These are phyloP conservation scores for Solanum piurae DNA, from an alignment of 257 asterid species.

Conservation along the genomic window DNA sequence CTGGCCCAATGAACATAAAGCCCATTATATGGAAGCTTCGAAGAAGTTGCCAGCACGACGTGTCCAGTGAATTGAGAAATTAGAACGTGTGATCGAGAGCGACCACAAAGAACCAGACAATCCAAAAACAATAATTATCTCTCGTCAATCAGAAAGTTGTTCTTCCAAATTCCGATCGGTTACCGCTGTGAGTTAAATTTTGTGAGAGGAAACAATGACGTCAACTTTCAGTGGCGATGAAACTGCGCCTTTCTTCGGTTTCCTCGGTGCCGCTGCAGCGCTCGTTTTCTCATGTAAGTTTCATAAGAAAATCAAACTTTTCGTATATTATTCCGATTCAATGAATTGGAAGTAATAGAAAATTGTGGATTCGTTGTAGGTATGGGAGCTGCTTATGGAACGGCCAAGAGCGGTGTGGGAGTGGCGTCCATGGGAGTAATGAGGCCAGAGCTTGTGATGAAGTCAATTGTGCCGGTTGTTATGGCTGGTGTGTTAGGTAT, in stretches of 20 bases:
- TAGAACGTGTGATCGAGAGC: conserved; percentile 3
- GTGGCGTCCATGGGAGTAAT: background rate
- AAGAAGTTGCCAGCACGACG: background rate
- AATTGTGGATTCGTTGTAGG: conserved; percentile 2
- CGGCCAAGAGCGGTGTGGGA: background rate
- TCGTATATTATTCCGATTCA: background rate
- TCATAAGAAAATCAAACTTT: background rate
- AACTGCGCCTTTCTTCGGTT: conserved; percentile 1
- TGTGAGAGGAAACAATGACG: background rate
- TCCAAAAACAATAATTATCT: background rate
- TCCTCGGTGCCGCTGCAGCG: background rate
- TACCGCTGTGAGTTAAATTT: background rate
- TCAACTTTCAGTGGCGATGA: conserved; percentile 10
- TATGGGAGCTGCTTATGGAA: conserved; percentile 18
- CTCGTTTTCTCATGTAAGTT: conserved; percentile 31
- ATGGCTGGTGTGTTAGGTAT: conserved; percentile 39
- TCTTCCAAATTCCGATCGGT: background rate
- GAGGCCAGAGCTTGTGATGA: conserved; percentile 3
- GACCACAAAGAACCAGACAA: background rate
- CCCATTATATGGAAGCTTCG: background rate
- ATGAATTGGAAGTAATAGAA: background rate
- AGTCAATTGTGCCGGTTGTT: conserved; percentile 21
- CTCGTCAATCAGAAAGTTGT: background rate
- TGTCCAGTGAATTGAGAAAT: background rate
- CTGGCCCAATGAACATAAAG: background rate